Evolutionary conservation across 495 filamentous ascomycete species (phyloP), one percentile per base, ranked within the genome.

Genomic region (Aspergillus haitiensis): DNA sequence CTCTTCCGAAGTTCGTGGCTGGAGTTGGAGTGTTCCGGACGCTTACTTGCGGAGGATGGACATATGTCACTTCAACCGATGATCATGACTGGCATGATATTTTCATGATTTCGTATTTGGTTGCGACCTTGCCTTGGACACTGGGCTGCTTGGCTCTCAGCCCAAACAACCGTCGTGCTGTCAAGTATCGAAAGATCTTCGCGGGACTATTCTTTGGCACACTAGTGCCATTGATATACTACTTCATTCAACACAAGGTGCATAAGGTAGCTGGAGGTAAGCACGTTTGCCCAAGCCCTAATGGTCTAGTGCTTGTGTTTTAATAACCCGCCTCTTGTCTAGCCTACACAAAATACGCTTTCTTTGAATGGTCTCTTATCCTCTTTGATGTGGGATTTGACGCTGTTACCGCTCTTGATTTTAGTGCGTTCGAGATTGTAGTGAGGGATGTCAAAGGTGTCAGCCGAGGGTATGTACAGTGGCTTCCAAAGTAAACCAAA

Each of bases 61-160:
- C 96, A 37, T 99, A 98, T 71, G 88, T 99, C 52, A 99, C 95
- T 18, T 97, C 93, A 40, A 98, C 95, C 9, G 95, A 99, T 72
- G 92, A 98, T 70, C 95, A 99, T 72, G 85, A 93, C 71, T 97
- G 92, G 92, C 95, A 99, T 69, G 95, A 99, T 72, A 94, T 97
- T 55, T 93, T 98, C 75, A 99, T 99, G 95, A 96, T 99, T 65
- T 96, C 91, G 32, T 99, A 99, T 71, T 75, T 99, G 50, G 86
- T 98, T 47, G 88, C 92, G 12, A 98, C 95, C 0, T 78, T 99
- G 56, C 95, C 95, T 6, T 99, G 95, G 95, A 98, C 93, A 2
- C 64, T 90, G 34, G 95, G 95, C 48, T 97, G 93, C 70, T 82
- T 98, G 48, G 87, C 87, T 11, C 78, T 98, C 39, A 97, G 92